phyloP scores from a whole-genome alignment of 2,329 filamentous ascomycete species.

The Fusarium nisikadoi region DNA sequence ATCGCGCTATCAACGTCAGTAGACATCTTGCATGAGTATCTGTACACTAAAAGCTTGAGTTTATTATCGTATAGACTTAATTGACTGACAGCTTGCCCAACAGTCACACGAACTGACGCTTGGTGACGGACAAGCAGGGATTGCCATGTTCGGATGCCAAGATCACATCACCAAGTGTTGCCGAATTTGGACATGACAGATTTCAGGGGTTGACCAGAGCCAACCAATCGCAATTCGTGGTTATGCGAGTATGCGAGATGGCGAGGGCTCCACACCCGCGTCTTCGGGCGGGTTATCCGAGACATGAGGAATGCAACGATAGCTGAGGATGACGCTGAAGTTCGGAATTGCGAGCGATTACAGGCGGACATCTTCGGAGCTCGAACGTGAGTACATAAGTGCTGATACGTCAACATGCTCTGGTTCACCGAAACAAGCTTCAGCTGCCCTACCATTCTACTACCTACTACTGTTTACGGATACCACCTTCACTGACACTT shows the following conservation, averaged over 20 bases:
- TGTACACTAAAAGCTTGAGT: neutral
- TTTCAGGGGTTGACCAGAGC: rapidly evolving
- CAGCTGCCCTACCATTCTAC: neutral
- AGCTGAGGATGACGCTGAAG: neutral
- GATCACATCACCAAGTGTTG: neutral
- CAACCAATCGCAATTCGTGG: neutral
- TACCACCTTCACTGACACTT: neutral
- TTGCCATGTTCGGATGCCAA: neutral
- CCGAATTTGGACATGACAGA: neutral
- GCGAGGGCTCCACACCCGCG: neutral
- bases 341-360: neutral
- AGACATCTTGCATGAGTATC: neutral
- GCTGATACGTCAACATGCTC: neutral
- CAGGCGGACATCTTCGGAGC: neutral
- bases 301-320: neutral
- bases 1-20: neutral
- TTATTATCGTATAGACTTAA: neutral
- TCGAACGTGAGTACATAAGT: neutral
- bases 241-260: constrained; percentile 1
- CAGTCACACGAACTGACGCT: neutral
- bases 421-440: neutral
- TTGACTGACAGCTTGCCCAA: neutral
- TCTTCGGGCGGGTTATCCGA: neutral
- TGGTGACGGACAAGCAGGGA: neutral
- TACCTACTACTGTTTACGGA: neutral